Base-by-base conservation (phyloP, 257 asterid genomes). In the Jasminum sambac region DNA sequence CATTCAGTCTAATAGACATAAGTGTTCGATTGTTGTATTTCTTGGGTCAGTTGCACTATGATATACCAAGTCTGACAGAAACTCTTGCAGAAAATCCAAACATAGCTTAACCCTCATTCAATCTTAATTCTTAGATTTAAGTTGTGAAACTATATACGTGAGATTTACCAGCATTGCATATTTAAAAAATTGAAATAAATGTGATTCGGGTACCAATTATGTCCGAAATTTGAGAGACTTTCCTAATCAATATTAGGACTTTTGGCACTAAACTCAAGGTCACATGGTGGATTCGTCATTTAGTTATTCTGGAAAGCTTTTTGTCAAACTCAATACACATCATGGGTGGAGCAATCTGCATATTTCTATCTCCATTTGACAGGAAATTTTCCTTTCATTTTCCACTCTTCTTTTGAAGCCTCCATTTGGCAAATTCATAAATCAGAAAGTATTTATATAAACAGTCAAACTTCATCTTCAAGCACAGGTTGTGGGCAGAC, bases 231-330 rank as follows among this genome's bases (percentile, higher is more conserved):
- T 41, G 40, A 78, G 25, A 52, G 37, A 40, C 44, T 55, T 74
- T 61, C 73, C 62, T 66, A 44, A 50, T 72, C 34, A 71, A 26
- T 71, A 66, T 30, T 23, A 50, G 46, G 59, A 40, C 25, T 44
- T 46, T 61, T 48, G 19, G 63, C 30, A 11, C 12, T n/a, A 25
- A 16, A 24, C 40, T 61, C 55, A 62, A 67, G 67, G 24, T 59
- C 66, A 41, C 42, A 34, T 57, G 59, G 13, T 50, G 50, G 57
- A 11, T 57, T 63, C 36, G 52, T 48, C 23, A 46, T 55, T 25
- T 34, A 40, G 40, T 36, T 46, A 42, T 34, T 36, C 10, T 13
- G 4, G 57, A 19, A 13, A 55, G 6, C 19, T 55, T 19, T 55
- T 23, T 55, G 34, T 55, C 6, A 21, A 19, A 55, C 26, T 55